A percentile compares a stretch with the other conserved stretches of the same genome.
phyloP scores from a whole-genome alignment of 2,329 filamentous ascomycete species.

The Stemphylium beticola region DNA sequence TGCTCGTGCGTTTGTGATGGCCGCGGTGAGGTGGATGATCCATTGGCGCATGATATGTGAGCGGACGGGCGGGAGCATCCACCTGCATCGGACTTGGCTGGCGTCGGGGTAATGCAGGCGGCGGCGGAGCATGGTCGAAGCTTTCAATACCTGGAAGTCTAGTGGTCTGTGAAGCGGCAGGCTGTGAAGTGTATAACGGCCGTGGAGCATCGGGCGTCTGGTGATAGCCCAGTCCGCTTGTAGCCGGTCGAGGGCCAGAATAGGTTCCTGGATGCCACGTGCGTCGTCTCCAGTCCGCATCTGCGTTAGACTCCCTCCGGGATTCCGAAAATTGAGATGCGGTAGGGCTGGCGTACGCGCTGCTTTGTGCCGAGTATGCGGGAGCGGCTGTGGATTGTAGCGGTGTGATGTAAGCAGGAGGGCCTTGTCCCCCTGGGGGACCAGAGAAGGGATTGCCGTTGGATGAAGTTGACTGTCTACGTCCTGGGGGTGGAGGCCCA shows the following conservation, averaged over 20 bases:
- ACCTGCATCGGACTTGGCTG: conserved; percentile 79
- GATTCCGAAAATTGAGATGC: conserved; percentile 67
- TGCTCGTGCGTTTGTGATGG: conserved; percentile 44
- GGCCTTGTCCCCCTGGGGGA: conserved; percentile 64
- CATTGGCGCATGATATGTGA: conserved; percentile 45
- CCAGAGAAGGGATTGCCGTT: conserved; percentile 75
- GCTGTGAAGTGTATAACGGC: conserved; percentile 60
- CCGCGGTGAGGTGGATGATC: conserved; percentile 31
- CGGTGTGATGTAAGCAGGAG: conserved; percentile 63
- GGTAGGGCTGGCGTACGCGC: conserved; percentile 71
- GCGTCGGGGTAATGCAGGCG: conserved; percentile 66
- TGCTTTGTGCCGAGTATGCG: conserved; percentile 63
- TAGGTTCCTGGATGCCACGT: conserved; percentile 88
- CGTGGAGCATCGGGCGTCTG: conserved; percentile 70
- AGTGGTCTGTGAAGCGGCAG: conserved; percentile 64
- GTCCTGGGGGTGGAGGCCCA: conserved; percentile 68
- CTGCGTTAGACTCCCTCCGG: conserved; percentile 71
- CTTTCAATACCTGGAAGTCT: conserved; percentile 90
- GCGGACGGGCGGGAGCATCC: conserved; percentile 60
- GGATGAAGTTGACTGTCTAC: conserved; percentile 83
- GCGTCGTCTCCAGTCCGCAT: conserved; percentile 80
- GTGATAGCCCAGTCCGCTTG: conserved; percentile 77
- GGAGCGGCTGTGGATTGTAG: conserved; percentile 62
- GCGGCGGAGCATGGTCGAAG: conserved; percentile 77
- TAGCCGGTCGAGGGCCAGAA: conserved; percentile 65